Evolutionary conservation across 495 filamentous ascomycete species (phyloP).

Genomic region (Cryomyces minteri): DNA sequence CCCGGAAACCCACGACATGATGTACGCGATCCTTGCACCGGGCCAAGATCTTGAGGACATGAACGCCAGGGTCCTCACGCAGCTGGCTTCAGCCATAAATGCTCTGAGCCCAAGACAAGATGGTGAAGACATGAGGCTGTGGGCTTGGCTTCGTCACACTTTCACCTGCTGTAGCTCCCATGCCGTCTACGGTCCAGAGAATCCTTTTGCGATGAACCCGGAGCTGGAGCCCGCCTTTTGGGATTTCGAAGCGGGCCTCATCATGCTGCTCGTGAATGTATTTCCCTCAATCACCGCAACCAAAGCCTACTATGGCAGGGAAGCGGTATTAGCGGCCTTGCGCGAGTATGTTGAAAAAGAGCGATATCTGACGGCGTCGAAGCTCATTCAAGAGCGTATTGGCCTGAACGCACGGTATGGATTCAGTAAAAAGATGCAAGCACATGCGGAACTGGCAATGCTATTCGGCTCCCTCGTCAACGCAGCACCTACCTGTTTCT

Average conservation of each 20-base stretch:
- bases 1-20: conserved; percentile 11
- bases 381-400: conserved; percentile 9
- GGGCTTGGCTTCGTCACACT: conserved; percentile 3
- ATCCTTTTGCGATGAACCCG: conserved; percentile 13
- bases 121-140: conserved; percentile 1
- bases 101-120: background rate
- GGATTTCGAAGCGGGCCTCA: conserved; percentile 11
- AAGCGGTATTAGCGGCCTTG: conserved; percentile 11
- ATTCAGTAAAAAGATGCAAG: conserved; percentile 3
- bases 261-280: conserved; percentile 5
- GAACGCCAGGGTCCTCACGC: conserved; percentile 3
- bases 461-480: conserved; percentile 7
- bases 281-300: conserved; percentile 8
- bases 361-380: conserved; percentile 4
- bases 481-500: conserved; percentile 4
- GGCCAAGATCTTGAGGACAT: conserved; percentile 7
- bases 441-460: background rate
- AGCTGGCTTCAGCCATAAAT: conserved; percentile 1
- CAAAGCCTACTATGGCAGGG: conserved; percentile 10
- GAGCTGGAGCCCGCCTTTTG: conserved; percentile 11
- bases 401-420: conserved; percentile 4
- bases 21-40: conserved; percentile 6
- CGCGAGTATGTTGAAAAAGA: conserved; percentile 9
- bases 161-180: conserved; percentile 2
- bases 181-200: conserved; percentile 14